Evolutionary conservation across 768 basidiomycete genomes (phyloP), one percentile per base, ranked within the genome.

Genomic region (Mycena maculata): DNA sequence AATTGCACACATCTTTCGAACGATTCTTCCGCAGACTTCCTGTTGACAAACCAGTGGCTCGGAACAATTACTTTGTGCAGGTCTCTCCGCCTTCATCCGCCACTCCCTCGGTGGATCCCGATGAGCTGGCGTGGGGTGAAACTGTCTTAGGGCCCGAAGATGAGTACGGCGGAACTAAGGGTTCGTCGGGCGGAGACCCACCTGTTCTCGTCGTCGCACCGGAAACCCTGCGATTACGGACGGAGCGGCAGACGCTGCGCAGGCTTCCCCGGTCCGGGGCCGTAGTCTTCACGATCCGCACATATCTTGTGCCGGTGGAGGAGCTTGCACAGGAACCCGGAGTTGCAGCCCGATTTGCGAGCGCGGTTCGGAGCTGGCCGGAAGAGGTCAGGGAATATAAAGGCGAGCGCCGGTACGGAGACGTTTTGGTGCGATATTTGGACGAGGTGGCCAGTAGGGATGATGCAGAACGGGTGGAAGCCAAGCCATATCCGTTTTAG

Each of bases 11-110:
- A 31, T 90, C 88, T 71, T 83, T 92, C 80, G 86, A 85, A 68
- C 85, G 90, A 54, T 94, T 90, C 81, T 92, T 94, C 82, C 85
- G 82, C 70, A 85, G 88, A 54, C 75, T 93, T 72, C 68, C 86
- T 28, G 82, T 90, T 48, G 87, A 91, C 75, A 89, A 91, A 75
- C 88, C 91, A 10, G 88, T 93, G 53, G 77, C 83, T 63, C 87
- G 93, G 55, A 90, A 90, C 78, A 93, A 94, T 77, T 92, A 90
- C 76, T 77, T 77, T 58, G 74, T 85, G 54, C 83, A 83, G 70
- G 75, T 82, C 56, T 82, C 81, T 48, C 77, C 77, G 64, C 70
- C 75, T 76, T 23, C 16, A 66, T 69, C 66, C 57, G 68, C 16
- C 41, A 72, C 30, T 62, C 74, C 42, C 67, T 74, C 63, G 55